These are phyloP conservation scores for Skeletonema menzelii DNA, from an alignment of 108 stramenopile species.

Conservation along the genomic window DNA sequence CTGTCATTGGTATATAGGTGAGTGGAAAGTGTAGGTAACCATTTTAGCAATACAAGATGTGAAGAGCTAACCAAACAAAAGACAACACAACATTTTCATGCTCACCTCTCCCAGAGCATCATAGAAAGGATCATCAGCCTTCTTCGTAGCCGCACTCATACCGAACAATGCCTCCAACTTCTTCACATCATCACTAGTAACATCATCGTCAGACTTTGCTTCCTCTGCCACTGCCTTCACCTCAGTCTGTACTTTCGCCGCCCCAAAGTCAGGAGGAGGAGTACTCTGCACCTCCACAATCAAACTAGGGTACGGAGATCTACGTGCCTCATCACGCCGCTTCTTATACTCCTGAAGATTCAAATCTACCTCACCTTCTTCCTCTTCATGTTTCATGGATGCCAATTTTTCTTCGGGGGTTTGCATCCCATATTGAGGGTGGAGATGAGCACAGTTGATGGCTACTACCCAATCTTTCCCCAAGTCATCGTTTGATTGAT, in stretches of 20 bases:
- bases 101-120: conserved; percentile 63
- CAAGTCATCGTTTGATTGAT: conserved; percentile 14
- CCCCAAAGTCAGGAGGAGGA: conserved; percentile 58
- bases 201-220: conserved; percentile 11
- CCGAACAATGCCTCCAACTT: conserved; percentile 71
- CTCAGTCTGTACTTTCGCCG: conserved; percentile 31
- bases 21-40: background rate
- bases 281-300: conserved; percentile 79
- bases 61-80: background rate
- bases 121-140: conserved; percentile 69
- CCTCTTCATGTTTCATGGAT: conserved; percentile 63
- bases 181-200: conserved; percentile 64
- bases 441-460: conserved; percentile 86
- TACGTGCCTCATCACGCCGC: conserved; percentile 60
- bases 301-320: conserved; percentile 78
- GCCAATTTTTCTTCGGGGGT: conserved; percentile 63
- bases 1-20: conserved; percentile 2
- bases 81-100: background rate
- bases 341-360: conserved; percentile 71
- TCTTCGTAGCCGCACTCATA: conserved; percentile 36
- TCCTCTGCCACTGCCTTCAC: background rate
- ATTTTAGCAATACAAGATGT: background rate
- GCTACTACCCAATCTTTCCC: conserved; percentile 69
- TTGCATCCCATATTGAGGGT: conserved; percentile 72
- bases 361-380: conserved; percentile 65